Conservation (phyloP, 441 rosid genomes). For the Geranium incanum region DNA sequence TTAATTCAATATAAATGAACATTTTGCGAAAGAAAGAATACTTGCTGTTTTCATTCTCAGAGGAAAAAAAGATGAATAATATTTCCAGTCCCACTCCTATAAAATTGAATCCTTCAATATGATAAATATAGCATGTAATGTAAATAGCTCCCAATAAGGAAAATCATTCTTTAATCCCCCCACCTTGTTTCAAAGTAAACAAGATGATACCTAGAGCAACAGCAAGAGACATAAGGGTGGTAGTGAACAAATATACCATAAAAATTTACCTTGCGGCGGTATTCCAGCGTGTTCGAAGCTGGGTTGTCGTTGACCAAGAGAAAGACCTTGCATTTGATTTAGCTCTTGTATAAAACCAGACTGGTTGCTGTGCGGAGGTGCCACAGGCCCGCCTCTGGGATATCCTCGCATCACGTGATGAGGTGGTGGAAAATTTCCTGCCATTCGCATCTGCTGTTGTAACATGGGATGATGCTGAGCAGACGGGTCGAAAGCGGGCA, state of each 20-base stretch:
- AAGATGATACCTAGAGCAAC: not conserved
- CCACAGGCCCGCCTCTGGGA: slow-evolving; percentile 38
- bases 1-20: not conserved
- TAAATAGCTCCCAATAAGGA: not conserved
- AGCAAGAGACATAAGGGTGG: not conserved
- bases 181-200: not conserved
- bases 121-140: not conserved
- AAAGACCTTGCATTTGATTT: slow-evolving; percentile 55
- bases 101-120: not conserved
- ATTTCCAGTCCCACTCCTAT: not conserved
- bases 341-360: slow-evolving; percentile 52
- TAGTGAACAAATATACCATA: not conserved
- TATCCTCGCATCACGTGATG: slow-evolving; percentile 56
- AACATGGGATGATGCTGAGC: slow-evolving; percentile 40
- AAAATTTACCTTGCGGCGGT: slow-evolving; percentile 37
- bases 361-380: slow-evolving; percentile 51
- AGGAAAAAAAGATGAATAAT: not conserved
- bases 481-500: slow-evolving; percentile 55
- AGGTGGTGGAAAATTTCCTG: slow-evolving; percentile 50
- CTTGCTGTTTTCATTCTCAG: not conserved
- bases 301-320: slow-evolving; percentile 55
- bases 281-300: slow-evolving; percentile 42
- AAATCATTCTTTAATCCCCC: not conserved
- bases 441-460: slow-evolving; percentile 56
- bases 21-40: not conserved